Percentiles rank a stretch among this genome's conserved stretches.
phyloP scores from a whole-genome alignment of 345 rosid species.

The Iberis pinnata region DNA sequence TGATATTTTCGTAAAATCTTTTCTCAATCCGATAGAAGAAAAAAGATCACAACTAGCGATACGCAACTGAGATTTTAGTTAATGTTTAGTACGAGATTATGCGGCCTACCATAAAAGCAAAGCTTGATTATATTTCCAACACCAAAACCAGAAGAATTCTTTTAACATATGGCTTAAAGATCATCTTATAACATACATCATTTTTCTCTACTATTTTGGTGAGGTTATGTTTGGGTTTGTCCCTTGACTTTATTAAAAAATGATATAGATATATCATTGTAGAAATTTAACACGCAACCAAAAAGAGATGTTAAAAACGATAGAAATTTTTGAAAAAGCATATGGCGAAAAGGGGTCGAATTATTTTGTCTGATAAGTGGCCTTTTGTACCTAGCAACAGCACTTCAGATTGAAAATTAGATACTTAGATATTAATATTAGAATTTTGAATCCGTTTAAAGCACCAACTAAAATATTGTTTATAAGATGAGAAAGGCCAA shows the following conservation, averaged over 20 bases:
- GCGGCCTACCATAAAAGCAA: too few relatives aligned
- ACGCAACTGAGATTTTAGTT: too few relatives aligned
- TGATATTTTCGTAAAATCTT: too few relatives aligned
- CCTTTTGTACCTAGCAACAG: constrained; percentile 21
- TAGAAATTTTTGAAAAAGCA: constrained; percentile 33
- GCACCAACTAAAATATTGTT: neutral
- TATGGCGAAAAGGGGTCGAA: constrained; percentile 31
- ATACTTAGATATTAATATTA: constrained; percentile 28
- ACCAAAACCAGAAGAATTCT: too few relatives aligned
- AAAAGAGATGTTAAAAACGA: neutral
- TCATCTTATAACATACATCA: too few relatives aligned
- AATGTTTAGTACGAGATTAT: too few relatives aligned
- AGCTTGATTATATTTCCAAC: too few relatives aligned
- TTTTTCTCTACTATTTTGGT: constrained; percentile 30
- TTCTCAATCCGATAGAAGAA: too few relatives aligned
- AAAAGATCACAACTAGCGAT: too few relatives aligned
- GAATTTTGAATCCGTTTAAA: constrained; percentile 15
- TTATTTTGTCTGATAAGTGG: constrained; percentile 36
- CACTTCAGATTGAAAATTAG: constrained; percentile 28
- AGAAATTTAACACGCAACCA: constrained; percentile 22
- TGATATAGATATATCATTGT: constrained; percentile 19
- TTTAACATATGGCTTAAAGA: too few relatives aligned
- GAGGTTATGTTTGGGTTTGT: constrained; percentile 33
- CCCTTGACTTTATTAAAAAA: constrained; percentile 46
- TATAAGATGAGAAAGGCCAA: constrained; percentile 13